phyloP scores from a whole-genome alignment of 2,329 filamentous ascomycete genomes.

The Penicillium sp. region DNA sequence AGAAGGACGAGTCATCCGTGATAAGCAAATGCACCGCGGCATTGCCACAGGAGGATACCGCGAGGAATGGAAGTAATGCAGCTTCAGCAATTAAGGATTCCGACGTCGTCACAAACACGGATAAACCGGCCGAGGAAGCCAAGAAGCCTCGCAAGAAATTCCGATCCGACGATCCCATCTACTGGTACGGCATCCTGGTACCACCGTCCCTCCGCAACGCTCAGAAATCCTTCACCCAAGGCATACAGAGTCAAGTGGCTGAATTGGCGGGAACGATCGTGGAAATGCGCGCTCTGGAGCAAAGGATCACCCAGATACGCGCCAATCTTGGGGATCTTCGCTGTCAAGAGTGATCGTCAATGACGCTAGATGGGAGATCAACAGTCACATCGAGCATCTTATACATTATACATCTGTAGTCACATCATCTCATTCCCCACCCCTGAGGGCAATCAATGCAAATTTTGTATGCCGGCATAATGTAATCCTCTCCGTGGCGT shows the following conservation, averaged over 20 bases:
- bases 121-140: background rate
- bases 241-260: conserved; percentile 36
- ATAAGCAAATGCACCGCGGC: background rate
- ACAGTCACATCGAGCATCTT: background rate
- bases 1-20: background rate
- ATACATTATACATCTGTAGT: background rate
- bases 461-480: background rate
- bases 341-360: background rate
- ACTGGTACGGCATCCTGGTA: conserved; percentile 51
- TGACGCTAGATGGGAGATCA: background rate
- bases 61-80: background rate
- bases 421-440: background rate
- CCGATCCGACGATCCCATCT: conserved; percentile 42
- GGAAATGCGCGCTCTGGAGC: conserved; percentile 44
- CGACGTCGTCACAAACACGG: background rate
- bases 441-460: background rate
- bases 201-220: conserved; percentile 45
- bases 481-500: background rate
- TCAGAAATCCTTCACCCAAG: conserved; percentile 44
- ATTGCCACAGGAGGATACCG: background rate
- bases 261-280: conserved; percentile 36
- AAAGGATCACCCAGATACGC: conserved; percentile 34
- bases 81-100: background rate
- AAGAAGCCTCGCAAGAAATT: conserved; percentile 13
- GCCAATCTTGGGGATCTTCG: conserved; percentile 18